Evolutionary conservation across 495 filamentous ascomycete species (phyloP).

Genomic region (Xylaria sp.): DNA sequence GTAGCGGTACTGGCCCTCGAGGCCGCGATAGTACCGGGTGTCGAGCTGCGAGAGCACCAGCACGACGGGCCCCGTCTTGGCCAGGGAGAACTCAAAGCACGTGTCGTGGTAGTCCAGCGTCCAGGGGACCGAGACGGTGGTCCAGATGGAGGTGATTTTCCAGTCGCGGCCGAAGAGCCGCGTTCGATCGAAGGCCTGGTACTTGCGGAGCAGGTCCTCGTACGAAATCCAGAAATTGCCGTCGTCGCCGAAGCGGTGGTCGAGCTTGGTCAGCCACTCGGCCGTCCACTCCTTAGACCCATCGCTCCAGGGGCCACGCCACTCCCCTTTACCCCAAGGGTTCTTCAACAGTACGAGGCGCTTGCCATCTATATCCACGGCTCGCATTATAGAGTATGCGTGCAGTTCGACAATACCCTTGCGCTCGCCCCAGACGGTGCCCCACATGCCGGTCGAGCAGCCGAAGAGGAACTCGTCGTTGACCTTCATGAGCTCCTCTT

Average conservation of each 20-base stretch:
- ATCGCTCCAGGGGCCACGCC: constrained; percentile 84
- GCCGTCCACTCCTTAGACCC: constrained; percentile 92
- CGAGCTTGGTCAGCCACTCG: constrained; percentile 80
- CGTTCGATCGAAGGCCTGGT: constrained; percentile 82
- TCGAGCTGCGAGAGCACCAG: constrained; percentile 86
- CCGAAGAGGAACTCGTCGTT: constrained; percentile 91
- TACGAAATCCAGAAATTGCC: constrained; percentile 76
- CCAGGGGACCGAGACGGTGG: constrained; percentile 84
- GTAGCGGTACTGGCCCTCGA: constrained; percentile 84
- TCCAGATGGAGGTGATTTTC: constrained; percentile 86
- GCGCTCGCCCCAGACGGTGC: constrained; percentile 63
- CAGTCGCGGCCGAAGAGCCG: constrained; percentile 87
- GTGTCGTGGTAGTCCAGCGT: constrained; percentile 83
- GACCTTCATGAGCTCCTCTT: constrained; percentile 80
- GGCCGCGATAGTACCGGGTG: constrained; percentile 81
- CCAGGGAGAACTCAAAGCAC: constrained; percentile 76
- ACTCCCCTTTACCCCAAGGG: constrained; percentile 87
- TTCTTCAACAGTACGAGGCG: constrained; percentile 82
- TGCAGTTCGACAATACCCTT: constrained; percentile 84
- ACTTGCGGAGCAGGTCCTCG: constrained; percentile 83
- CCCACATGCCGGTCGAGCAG: constrained; percentile 71
- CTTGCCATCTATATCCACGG: constrained; percentile 75
- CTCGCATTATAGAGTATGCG: constrained; percentile 88
- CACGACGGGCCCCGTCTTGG: constrained; percentile 71
- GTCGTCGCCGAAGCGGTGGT: constrained; percentile 88